Base-by-base conservation (phyloP, 1,284 basidiomycete species). In the Ustilago lituana region DNA sequence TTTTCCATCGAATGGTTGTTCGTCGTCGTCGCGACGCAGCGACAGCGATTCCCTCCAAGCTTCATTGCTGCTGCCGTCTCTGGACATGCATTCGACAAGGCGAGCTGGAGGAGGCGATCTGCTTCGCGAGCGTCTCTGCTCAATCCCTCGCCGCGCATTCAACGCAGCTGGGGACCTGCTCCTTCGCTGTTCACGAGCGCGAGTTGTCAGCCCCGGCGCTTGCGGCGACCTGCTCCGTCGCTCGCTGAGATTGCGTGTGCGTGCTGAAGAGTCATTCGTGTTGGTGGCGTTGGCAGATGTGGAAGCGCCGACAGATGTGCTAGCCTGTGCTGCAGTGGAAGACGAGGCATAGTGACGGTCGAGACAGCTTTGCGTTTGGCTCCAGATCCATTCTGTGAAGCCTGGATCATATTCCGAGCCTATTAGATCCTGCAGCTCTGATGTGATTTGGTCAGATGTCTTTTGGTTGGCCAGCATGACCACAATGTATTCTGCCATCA, bases 401-500 rank as follows among this genome's bases (percentile, higher is more conserved):
- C 36, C 33, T 12, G 70, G 33, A 24, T 78, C 69, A 26, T 76
- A 78, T 23, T 77, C 79, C 7, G 66, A 50, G 31, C 79, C 79
- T 14, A 81, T 61, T 24, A 81, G 60, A 17, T 81, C 79, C 33
- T 68, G 47, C 36, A 81, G 68, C 63, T 81, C 79, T 19, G 68
- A 62, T 4, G 71, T 74, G 55, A 81, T 74, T 56, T 76, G 72
- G 5, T 72, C 71, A 5, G 63, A 50, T 15, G 75, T 66, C 59
- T 81, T 81, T 41, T 73, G 72, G 32, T 81, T 81, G 29, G 78
- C 78, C 31, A 81, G 61, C 81, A 82, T 82, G 43, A 82, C 80
- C 17, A 78, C 76, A 35, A 82, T 74, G 52, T 80, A 82, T 49
- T 82, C 81, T 43, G 79, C 78, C 76, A 77, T 77, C 27, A 79